Evolutionary conservation across 2,329 filamentous ascomycete species (phyloP).

Genomic region (Colletotrichum echinochloae): DNA sequence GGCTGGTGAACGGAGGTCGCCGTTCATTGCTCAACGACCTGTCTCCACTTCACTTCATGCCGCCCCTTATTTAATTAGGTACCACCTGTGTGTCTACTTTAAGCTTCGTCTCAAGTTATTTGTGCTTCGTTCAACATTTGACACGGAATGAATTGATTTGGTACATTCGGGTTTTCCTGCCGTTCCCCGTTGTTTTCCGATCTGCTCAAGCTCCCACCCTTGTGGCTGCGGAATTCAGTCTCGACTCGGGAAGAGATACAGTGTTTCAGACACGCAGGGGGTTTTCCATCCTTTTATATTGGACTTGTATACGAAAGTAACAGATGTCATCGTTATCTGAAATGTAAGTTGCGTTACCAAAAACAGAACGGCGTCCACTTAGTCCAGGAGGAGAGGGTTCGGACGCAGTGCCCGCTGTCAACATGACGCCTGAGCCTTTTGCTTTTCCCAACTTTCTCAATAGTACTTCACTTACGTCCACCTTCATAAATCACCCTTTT

Average conservation of each 20-base stretch:
- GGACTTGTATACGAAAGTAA: too few relatives aligned
- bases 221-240: neutral
- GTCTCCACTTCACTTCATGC: conserved; percentile 13
- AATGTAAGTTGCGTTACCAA: neutral
- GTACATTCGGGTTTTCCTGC: too few relatives aligned
- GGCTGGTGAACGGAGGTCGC: conserved; percentile 35
- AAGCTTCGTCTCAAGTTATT: neutral
- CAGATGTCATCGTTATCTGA: neutral
- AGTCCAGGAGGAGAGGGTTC: too few relatives aligned
- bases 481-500: too few relatives aligned
- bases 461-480: neutral
- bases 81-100: too few relatives aligned
- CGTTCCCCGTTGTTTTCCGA: too few relatives aligned
- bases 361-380: neutral
- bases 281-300: too few relatives aligned
- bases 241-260: neutral
- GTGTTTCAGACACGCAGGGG: neutral
- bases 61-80: too few relatives aligned
- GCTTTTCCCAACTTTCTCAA: neutral
- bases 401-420: neutral
- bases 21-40: conserved; percentile 21
- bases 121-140: neutral
- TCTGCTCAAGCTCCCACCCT: too few relatives aligned
- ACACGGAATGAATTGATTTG: rapidly evolving
- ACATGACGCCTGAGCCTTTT: neutral